Evolutionary conservation across 495 filamentous ascomycete genomes (phyloP).

Genomic region (Darksidea phi): DNA sequence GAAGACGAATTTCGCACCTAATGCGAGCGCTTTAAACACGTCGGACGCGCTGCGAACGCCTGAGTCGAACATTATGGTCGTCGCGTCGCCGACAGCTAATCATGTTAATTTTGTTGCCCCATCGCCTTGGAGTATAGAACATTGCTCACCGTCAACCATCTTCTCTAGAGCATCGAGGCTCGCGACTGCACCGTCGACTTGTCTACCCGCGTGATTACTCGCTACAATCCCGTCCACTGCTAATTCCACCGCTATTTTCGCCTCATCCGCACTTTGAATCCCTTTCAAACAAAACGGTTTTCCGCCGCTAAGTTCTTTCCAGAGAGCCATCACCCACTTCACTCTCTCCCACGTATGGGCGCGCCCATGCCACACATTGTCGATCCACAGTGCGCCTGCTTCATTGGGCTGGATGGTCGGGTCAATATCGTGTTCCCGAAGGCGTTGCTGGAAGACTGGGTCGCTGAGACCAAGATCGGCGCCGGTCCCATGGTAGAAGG

Average conservation of each 20-base stretch:
- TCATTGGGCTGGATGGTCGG: slow-evolving; percentile 50
- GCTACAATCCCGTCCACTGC: slow-evolving; percentile 46
- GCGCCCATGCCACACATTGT: slow-evolving; percentile 63
- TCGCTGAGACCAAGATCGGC: slow-evolving; percentile 59
- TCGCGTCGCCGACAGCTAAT: slow-evolving; percentile 49
- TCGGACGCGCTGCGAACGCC: slow-evolving; percentile 59
- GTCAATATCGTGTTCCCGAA: slow-evolving; percentile 55
- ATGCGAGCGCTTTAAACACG: slow-evolving; percentile 60
- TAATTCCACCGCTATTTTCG: slow-evolving; percentile 41
- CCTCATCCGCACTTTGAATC: slow-evolving; percentile 56
- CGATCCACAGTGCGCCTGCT: slow-evolving; percentile 61
- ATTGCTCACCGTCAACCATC: slow-evolving; percentile 53
- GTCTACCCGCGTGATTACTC: slow-evolving; percentile 55
- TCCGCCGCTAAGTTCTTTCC: slow-evolving; percentile 34
- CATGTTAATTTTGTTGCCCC: not conserved
- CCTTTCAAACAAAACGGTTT: slow-evolving; percentile 51
- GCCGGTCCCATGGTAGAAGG: slow-evolving; percentile 60
- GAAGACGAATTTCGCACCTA: slow-evolving; percentile 65
- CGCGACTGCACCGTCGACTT: slow-evolving; percentile 63
- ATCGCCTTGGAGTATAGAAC: not conserved
- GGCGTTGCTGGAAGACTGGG: slow-evolving; percentile 56
- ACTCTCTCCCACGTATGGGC: slow-evolving; percentile 62
- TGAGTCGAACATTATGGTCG: slow-evolving; percentile 62
- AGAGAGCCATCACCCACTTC: slow-evolving; percentile 35
- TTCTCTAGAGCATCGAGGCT: slow-evolving; percentile 63